Evolutionary conservation across 345 rosid genomes (phyloP), one percentile per base, ranked within the genome.

Genomic region (Eucalyptus pauciflora): DNA sequence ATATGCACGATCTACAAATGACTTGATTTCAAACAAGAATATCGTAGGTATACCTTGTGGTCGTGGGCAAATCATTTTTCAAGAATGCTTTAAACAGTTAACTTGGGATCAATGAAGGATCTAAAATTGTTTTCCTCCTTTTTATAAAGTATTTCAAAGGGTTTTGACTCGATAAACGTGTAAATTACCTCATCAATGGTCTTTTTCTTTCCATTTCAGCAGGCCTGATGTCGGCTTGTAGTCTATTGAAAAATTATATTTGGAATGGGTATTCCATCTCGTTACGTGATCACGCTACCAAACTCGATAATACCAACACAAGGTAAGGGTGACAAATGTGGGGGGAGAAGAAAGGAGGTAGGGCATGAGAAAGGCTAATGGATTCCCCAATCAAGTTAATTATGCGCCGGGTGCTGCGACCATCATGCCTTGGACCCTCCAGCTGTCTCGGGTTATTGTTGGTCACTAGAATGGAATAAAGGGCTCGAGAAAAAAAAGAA

Each of bases 21-120:
- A 5, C n/a, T 58, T 7, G 4, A 71, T 5, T 71, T 71, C 12
- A 10, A 71, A 10, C 1, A 2, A 37, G 8, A 71, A 37, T 0
- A 18, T 18, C 2, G 2, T 33, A 10, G 20, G 0, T 6, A 10
- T 37, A 10, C 2, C 5, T 11, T 3, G 0, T 20, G 5, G 3
- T 0, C 6, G 0, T 20, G 3, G 29, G 0, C 7, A 76, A 0
- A 10, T 76, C 1, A 3, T 11, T 76, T 10, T 76, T 33, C 5
- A 0, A 76, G 2, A 22, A 20, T 76, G 7, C 29, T 76, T 20
- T 24, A 2, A 6, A 8, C 3, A 10, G 0, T 2, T 10, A 71
- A 6, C 15, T 10, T 22, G 2, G 9, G 8, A 76, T 11, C 1
- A 3, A 7, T 20, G 15, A 1, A 2, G 4, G 48, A 7, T 76